Percentiles rank a stretch among this genome's conserved stretches.
Conservation (phyloP, 2,329 filamentous ascomycete genomes). For the Pestalotiopsis sp. region DNA sequence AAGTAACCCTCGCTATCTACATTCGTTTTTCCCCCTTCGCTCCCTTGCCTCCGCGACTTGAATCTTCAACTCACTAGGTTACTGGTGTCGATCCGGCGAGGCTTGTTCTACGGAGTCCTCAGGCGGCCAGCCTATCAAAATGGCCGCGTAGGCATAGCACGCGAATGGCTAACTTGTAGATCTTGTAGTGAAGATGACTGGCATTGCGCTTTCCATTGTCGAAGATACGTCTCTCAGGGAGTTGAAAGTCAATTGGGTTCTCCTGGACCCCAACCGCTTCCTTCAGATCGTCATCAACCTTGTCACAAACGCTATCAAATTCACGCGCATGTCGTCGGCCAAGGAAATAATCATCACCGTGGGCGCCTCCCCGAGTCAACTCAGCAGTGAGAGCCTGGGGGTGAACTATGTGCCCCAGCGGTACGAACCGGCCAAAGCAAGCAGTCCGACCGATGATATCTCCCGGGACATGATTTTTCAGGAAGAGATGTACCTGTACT, state of each 20-base stretch:
- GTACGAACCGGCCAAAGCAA: conserved; percentile 39
- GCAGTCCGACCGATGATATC: conserved; percentile 11
- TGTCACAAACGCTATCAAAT: conserved; percentile 81
- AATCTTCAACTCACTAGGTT: no score
- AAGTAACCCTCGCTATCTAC: neutral
- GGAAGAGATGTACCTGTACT: conserved; percentile 62
- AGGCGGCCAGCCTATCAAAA: neutral
- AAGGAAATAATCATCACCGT: conserved; percentile 57
- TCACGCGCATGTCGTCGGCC: conserved; percentile 66
- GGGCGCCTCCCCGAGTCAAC: conserved; percentile 45
- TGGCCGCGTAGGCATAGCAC: neutral
- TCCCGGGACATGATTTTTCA: neutral
- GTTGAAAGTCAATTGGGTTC: conserved; percentile 65
- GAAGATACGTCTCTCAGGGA: conserved; percentile 64
- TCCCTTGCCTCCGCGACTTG: no score
- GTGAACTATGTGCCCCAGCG: conserved; percentile 65
- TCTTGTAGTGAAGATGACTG: conserved; percentile 58
- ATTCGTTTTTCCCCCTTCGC: no score
- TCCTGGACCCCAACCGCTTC: conserved; percentile 73
- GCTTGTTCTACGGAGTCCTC: neutral
- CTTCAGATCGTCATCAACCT: conserved; percentile 82
- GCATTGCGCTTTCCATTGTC: conserved; percentile 67
- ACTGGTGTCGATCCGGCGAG: no score
- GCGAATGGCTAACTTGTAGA: neutral
- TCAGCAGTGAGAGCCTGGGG: conserved; percentile 39